Percentiles rank a stretch among this genome's conserved stretches.
phyloP scores from a whole-genome alignment of 1,139 yeast genomes.

The Blastobotrys serpentis region DNA sequence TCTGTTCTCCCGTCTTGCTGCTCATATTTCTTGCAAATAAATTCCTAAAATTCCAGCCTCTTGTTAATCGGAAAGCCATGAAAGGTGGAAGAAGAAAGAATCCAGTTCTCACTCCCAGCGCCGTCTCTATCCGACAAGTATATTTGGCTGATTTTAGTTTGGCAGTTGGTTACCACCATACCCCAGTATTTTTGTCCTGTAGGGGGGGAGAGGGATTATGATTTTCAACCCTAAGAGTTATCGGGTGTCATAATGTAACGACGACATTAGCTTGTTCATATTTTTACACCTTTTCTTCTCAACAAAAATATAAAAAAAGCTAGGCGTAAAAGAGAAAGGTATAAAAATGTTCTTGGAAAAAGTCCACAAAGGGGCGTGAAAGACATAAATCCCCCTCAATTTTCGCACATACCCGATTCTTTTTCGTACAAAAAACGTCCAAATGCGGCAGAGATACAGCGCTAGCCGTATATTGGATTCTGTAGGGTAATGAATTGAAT shows the following conservation, averaged over 20 bases:
- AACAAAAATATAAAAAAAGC: background rate
- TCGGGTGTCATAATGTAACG: too few species aligned
- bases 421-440: background rate
- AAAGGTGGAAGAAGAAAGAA: background rate
- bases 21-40: slow-evolving; percentile 1
- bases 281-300: too few species aligned
- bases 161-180: background rate
- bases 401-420: slow-evolving; percentile 1
- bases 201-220: too few species aligned
- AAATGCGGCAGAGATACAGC: too few species aligned
- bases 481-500: too few species aligned
- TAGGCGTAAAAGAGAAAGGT: background rate
- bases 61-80: slow-evolving; percentile 15
- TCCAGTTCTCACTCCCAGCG: background rate
- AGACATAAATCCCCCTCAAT: too few species aligned
- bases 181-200: too few species aligned
- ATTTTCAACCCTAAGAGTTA: too few species aligned
- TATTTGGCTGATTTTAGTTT: background rate
- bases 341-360: too few species aligned
- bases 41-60: slow-evolving; percentile 21
- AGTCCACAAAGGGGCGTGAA: too few species aligned
- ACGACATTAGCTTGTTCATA: too few species aligned
- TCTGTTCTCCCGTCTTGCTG: slow-evolving; percentile 22
- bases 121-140: background rate
- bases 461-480: too few species aligned